These are phyloP conservation scores for Carpinus viminea DNA, from an alignment of 306 rosid species.

Conservation along the genomic window DNA sequence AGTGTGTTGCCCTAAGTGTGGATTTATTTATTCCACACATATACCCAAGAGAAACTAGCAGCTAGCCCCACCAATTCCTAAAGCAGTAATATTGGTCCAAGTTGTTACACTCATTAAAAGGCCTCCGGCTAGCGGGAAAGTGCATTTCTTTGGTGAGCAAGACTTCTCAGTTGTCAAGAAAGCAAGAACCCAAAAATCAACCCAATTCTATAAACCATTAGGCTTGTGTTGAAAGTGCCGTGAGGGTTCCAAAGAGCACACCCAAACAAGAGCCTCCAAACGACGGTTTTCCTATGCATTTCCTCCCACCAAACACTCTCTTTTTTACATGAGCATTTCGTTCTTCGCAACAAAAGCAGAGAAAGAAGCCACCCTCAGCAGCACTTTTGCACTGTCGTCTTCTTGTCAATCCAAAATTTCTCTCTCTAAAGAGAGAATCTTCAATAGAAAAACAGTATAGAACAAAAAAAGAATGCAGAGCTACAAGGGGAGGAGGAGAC, in stretches of 20 bases:
- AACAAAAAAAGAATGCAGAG: too few species aligned
- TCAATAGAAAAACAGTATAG: too few species aligned
- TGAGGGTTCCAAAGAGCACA: slow-evolving; percentile 14
- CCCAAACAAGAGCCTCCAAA: slow-evolving; percentile 5
- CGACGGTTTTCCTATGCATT: background rate
- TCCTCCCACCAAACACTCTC: slow-evolving; percentile 23
- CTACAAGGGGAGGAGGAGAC: too few species aligned
- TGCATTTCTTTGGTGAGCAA: slow-evolving; percentile 39
- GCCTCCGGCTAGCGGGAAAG: slow-evolving; percentile 48
- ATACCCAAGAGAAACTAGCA: slow-evolving; percentile 45
- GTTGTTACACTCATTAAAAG: slow-evolving; percentile 53
- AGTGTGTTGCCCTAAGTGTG: slow-evolving; percentile 47
- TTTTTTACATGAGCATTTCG: slow-evolving; percentile 17
- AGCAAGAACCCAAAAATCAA: slow-evolving; percentile 31
- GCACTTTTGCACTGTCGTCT: slow-evolving; percentile 3
- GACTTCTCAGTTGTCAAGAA: slow-evolving; percentile 41
- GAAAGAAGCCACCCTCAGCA: slow-evolving; percentile 21
- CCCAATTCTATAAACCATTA: slow-evolving; percentile 33
- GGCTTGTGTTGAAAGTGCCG: background rate
- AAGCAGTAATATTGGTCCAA: slow-evolving; percentile 55
- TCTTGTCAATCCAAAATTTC: too few species aligned
- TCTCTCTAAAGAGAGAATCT: too few species aligned
- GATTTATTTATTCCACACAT: slow-evolving; percentile 42
- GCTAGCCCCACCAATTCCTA: slow-evolving; percentile 34
- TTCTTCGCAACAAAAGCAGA: slow-evolving; percentile 8